Evolutionary conservation across 1,284 basidiomycete species (phyloP).

Genomic region (Earliella scabrosa): DNA sequence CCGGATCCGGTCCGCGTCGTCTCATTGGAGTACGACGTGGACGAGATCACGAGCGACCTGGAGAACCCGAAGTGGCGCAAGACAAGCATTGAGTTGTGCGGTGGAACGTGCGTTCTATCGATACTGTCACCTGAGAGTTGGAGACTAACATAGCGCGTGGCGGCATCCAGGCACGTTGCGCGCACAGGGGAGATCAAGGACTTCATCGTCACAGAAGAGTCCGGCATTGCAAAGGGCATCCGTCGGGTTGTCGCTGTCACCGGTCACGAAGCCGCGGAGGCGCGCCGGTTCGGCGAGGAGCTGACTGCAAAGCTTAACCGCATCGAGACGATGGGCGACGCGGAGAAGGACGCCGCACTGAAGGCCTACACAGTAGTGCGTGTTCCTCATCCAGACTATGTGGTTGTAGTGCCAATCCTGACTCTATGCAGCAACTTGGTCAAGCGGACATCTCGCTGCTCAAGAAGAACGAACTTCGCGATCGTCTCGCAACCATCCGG

Average conservation of each 20-base stretch:
- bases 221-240: slow-evolving; percentile 97
- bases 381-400: slow-evolving; percentile 17
- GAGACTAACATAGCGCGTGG: too few species aligned
- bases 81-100: slow-evolving; percentile 97
- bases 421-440: slow-evolving; percentile 80
- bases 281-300: slow-evolving; percentile 71
- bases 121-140: too few species aligned
- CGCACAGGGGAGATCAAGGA: slow-evolving; percentile 97
- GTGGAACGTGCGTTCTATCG: slow-evolving; percentile 91
- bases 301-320: slow-evolving; percentile 69
- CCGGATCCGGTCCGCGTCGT: slow-evolving; percentile 98
- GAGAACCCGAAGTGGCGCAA: slow-evolving; percentile 89
- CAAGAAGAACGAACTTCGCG: slow-evolving; percentile 81
- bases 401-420: too few species aligned
- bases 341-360: slow-evolving; percentile 84
- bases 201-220: slow-evolving; percentile 94
- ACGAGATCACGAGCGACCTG: slow-evolving; percentile 86
- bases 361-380: slow-evolving; percentile 83
- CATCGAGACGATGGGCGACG: slow-evolving; percentile 70
- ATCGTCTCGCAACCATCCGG: slow-evolving; percentile 72
- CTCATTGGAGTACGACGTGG: slow-evolving; percentile 84
- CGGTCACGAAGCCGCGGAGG: slow-evolving; percentile 89
- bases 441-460: slow-evolving; percentile 90
- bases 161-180: slow-evolving; percentile 85
- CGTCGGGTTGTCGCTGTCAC: slow-evolving; percentile 95